Conservation (phyloP, 106 monocot species). For the Phalaenopsis aphrodite region DNA sequence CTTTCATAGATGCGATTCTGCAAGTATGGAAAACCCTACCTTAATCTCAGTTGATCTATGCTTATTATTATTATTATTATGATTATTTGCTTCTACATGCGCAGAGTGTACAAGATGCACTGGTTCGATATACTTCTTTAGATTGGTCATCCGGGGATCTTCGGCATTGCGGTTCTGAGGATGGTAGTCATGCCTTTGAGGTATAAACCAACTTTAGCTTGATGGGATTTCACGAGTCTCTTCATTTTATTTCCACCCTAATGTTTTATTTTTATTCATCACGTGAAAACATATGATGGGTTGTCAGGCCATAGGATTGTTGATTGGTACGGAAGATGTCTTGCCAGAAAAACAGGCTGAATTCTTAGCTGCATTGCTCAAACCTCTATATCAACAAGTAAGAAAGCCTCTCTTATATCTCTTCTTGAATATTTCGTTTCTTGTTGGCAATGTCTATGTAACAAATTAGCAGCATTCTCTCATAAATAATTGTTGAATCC, state of each 20-base stretch:
- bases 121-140: slow-evolving; percentile 50
- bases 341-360: slow-evolving; percentile 71
- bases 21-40: no score
- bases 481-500: slow-evolving; percentile 1
- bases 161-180: slow-evolving; percentile 63
- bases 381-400: slow-evolving; percentile 81
- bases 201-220: slow-evolving; percentile 24
- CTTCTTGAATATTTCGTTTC: slow-evolving; percentile 1
- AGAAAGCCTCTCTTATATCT: neutral
- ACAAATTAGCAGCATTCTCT: neutral
- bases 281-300: neutral
- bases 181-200: slow-evolving; percentile 92
- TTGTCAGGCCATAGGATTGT: slow-evolving; percentile 72
- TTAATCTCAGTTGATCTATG: no score
- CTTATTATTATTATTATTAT: no score
- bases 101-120: slow-evolving; percentile 70
- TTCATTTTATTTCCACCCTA: neutral
- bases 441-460: neutral
- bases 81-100: no score
- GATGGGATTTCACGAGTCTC: neutral
- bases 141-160: slow-evolving; percentile 53
- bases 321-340: slow-evolving; percentile 94
- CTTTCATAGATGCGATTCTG: slow-evolving; percentile 74
- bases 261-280: neutral
- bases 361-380: slow-evolving; percentile 62